Evolutionary conservation across 208 protist species (phyloP), one percentile per base, ranked within the genome.

Genomic region (Leishmania aethiopica): DNA sequence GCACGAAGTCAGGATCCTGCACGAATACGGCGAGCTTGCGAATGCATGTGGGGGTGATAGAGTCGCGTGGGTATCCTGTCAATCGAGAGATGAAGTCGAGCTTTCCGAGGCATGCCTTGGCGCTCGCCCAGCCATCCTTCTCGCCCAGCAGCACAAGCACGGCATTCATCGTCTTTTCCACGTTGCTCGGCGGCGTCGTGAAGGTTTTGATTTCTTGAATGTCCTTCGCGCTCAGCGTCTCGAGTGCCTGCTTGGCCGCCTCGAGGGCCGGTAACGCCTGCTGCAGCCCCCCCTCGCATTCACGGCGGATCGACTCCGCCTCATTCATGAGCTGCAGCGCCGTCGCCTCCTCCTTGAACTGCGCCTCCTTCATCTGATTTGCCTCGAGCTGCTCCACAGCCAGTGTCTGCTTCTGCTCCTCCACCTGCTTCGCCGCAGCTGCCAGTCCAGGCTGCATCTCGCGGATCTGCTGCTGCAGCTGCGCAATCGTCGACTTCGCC

Each of bases 151-250:
- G 86, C 60, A 98, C 92, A 51, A 98, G 92, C 59, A 99, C 98
- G 53, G 97, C 98, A 71, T 99, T 97, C 84, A 99, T 90, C 47
- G 96, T 96, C 75, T 97, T 90, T 78, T 97, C 93, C 55, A 99
- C 96, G 77, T 96, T 92, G 59, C 86, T 88, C 15, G 98, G 95
- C 49, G 98, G 98, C 66, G 94, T 97, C 22, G 88, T 87, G 84
- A 98, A 98, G 81, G 94, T 96, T 81, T 98, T 98, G 80, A 99
- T 93, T 75, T 99, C 93, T 64, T 93, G 94, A 78, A 99, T 98
- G 78, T 98, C 96, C 85, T 97, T 94, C 47, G 96, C 93, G 69
- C 94, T 95, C 32, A 99, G 88, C 71, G 92, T 91, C 55, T 99
- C 89, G 8, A 99, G 88, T 5, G 98, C 95, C 42, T 92, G 88